Evolutionary conservation across 768 basidiomycete genomes (phyloP), one percentile per base, ranked within the genome.

Genomic region (Xerocomus potaroensis): DNA sequence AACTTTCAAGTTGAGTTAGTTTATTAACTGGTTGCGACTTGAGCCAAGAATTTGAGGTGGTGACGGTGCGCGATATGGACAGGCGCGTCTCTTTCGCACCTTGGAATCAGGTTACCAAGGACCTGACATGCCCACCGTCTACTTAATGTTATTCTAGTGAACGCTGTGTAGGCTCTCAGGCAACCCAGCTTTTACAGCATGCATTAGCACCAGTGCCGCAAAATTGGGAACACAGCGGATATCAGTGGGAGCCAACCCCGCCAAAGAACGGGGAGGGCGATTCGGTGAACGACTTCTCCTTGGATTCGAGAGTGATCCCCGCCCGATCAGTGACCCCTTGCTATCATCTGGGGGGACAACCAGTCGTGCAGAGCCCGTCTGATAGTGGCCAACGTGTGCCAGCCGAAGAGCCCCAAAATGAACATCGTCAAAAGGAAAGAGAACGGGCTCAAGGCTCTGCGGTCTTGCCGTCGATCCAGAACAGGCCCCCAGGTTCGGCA

Each of bases 341-440:
- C 45, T 82, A 83, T 63, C 74, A 78, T 57, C 73, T 80, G 49
- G 10, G 10, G 14, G 30, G 5, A 6, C 27, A 27, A 27, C 11
- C 27, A 11, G 7, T 5, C 30, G 51, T 59, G 16, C 41, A 47
- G 24, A 50, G 45, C 32, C 45, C 44, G 5, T 44, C 53, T 19
- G 39, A 23, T 21, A 32, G 31, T 22, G 31, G 36, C 18, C 45
- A 69, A 26, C 61, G 67, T 15, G 60, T 40, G 15, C 45, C 64
- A 33, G 63, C 63, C 27, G 72, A 68, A 45, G 72, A 73, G 19
- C 78, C 76, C 0, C 81, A 79, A 59, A 78, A 79, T 59, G 80
- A 80, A 63, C 79, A 77, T 5, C 43, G 23, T 38, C 52, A 50
- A 11, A 46, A 64, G 42, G 45, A 43, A 53, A 50, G 39, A 56